Evolutionary conservation across 495 filamentous ascomycete species (phyloP), one percentile per base, ranked within the genome.

Genomic region (Penicillium nucicola): DNA sequence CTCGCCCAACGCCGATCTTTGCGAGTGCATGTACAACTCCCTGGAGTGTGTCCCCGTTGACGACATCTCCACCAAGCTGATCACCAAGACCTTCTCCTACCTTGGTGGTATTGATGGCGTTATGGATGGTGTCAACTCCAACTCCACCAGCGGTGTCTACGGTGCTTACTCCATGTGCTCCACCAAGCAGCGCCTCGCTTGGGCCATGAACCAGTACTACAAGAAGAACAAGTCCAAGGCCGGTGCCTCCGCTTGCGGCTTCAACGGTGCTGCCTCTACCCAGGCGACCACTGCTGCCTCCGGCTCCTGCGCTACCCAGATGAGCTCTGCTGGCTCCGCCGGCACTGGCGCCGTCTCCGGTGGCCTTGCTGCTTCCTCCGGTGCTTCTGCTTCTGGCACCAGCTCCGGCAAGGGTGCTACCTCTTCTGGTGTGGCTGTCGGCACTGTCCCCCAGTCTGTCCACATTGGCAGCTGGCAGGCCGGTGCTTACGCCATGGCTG

Each of bases 111-210:
- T 50, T 10, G 39, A 66, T 20, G 76, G 68, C 46, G 72, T 76
- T 41, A 93, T 92, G 70, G 74, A 65, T 9, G 91, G 89, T 51
- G 89, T 97, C 67, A 66, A 61, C 44, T 68, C 77, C 54, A 87
- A 96, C 67, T 74, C 74, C 17, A 80, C 77, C 54, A 79, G 73
- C 28, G 93, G 90, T 46, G 74, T 72, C 12, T 98, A 95, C 69
- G 93, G 93, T 28, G 84, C 89, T 12, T 97, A 91, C 76, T 84
- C 84, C 66, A 93, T 96, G 84, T 98, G 93, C 78, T 81, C 77
- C 55, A 42, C 82, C 57, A 80, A 76, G 54, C 79, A 96, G 71
- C 80, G 91, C 72, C 83, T 97, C 22, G 85, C 81, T 35, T 96
- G 83, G 65, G 90, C 85, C 44, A 83, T 97, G 64, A 83, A 95